Percentiles rank a stretch among this genome's conserved stretches.
Conservation (phyloP, 768 basidiomycete genomes). For the Plicaturopsis crispa region DNA sequence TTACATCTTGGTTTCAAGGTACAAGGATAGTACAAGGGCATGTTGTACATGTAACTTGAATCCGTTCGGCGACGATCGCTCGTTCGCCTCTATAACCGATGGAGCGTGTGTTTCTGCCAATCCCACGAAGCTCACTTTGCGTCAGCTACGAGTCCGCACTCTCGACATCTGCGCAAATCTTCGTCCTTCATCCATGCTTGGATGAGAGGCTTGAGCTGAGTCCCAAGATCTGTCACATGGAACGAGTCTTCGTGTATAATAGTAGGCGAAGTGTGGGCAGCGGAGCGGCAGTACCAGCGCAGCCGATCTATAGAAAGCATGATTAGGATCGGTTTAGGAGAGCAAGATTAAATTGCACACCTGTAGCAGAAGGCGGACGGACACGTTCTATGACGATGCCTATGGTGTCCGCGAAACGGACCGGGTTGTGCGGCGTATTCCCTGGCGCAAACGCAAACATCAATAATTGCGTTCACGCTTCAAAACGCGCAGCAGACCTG, state of each 20-base stretch:
- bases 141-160: conserved; percentile 59
- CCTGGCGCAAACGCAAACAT: conserved; percentile 32
- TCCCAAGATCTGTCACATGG: conserved; percentile 85
- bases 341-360: no score
- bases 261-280: conserved; percentile 54
- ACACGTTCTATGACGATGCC: conserved; percentile 88
- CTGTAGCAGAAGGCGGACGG: conserved; percentile 39
- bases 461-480: background rate
- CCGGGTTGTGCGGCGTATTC: conserved; percentile 95
- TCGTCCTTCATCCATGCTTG: conserved; percentile 71
- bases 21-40: no score
- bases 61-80: no score
- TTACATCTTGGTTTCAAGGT: no score
- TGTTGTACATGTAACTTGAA: no score
- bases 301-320: conserved; percentile 58
- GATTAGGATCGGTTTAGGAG: background rate
- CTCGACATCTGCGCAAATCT: conserved; percentile 57
- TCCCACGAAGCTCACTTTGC: no score
- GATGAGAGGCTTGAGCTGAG: conserved; percentile 89
- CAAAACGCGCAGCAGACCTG: conserved; percentile 48
- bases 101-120: no score
- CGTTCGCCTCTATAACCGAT: no score
- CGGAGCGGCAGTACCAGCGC: conserved; percentile 83
- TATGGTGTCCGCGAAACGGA: conserved; percentile 83
- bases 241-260: conserved; percentile 80